Evolutionary conservation across 768 basidiomycete species (phyloP).

Genomic region (Hypholoma fasciculare): DNA sequence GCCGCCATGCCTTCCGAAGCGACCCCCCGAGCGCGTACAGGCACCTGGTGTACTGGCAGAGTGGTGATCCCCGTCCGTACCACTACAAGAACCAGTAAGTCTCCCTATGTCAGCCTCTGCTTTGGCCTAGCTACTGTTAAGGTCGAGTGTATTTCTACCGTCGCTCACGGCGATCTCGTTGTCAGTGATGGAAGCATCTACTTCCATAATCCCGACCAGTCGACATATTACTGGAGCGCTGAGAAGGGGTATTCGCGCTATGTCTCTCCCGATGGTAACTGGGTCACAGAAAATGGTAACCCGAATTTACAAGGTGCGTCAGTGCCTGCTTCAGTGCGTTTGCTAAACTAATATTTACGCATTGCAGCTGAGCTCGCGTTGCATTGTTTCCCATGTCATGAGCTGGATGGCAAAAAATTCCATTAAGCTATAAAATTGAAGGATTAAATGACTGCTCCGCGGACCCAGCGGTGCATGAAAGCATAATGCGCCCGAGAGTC

Average conservation of each 20-base stretch:
- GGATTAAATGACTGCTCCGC: too few relatives aligned
- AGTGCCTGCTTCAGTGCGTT: too few relatives aligned
- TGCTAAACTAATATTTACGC: neutral
- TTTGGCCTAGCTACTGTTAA: too few relatives aligned
- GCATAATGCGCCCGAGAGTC: too few relatives aligned
- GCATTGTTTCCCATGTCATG: conserved; percentile 1
- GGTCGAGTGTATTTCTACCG: neutral
- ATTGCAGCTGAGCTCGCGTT: neutral
- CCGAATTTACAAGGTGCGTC: neutral
- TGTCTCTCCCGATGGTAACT: neutral
- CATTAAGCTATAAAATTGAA: too few relatives aligned
- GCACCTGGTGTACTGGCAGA: neutral
- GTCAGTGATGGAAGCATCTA: conserved; percentile 12
- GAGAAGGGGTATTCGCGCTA: conserved; percentile 3
- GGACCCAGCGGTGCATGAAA: too few relatives aligned
- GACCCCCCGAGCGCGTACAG: neutral
- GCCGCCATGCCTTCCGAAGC: neutral
- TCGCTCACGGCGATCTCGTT: neutral
- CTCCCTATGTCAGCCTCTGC: neutral
- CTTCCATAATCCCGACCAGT: conserved; percentile 11
- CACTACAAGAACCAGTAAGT: neutral
- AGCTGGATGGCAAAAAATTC: too few relatives aligned
- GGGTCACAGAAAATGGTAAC: neutral
- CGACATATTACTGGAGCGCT: conserved; percentile 10
- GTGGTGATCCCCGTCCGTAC: neutral